phyloP scores from a whole-genome alignment of 2,329 filamentous ascomycete species.

The Gremmenia infestans region DNA sequence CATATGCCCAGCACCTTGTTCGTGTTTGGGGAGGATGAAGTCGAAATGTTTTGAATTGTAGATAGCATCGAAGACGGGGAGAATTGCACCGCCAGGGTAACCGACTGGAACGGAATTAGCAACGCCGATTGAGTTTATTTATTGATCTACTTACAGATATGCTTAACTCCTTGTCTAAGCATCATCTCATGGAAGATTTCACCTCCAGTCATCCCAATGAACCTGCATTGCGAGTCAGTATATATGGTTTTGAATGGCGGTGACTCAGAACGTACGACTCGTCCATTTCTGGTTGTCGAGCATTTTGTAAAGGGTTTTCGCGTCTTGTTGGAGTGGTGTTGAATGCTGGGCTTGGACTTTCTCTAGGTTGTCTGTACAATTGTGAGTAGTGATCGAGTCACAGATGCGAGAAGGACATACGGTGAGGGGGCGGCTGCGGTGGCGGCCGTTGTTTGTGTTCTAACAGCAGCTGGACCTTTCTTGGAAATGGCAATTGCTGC shows the following conservation, averaged over 20 bases:
- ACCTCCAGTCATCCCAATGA: constrained; percentile 91
- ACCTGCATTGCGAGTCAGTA: constrained; percentile 43
- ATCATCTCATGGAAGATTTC: constrained; percentile 99
- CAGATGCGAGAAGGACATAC: constrained; percentile 12
- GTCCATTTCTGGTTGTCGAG: constrained; percentile 61
- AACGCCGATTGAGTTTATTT: background rate
- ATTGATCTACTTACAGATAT: constrained; percentile 68
- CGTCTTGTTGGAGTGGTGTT: constrained; percentile 41
- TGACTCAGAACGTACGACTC: constrained; percentile 61
- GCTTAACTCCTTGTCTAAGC: constrained; percentile 85
- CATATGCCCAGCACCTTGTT: constrained; percentile 98
- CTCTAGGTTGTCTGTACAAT: constrained; percentile 47
- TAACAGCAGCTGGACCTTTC: constrained; percentile 38
- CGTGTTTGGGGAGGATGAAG: constrained; percentile 91
- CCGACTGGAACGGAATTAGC: constrained; percentile 50
- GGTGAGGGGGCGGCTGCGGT: constrained; percentile 36
- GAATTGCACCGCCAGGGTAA: constrained; percentile 92
- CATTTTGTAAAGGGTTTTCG: constrained; percentile 57
- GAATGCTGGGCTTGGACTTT: constrained; percentile 59
- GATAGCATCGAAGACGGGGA: constrained; percentile 97
- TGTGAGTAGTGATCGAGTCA: constrained; percentile 27
- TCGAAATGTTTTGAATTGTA: constrained; percentile 97
- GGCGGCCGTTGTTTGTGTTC: constrained; percentile 47
- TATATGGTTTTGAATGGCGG: constrained; percentile 8
- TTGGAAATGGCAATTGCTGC: constrained; percentile 22